These are phyloP conservation scores for Lagenaria siceraria DNA, from an alignment of 306 rosid genomes.

Conservation along the genomic window DNA sequence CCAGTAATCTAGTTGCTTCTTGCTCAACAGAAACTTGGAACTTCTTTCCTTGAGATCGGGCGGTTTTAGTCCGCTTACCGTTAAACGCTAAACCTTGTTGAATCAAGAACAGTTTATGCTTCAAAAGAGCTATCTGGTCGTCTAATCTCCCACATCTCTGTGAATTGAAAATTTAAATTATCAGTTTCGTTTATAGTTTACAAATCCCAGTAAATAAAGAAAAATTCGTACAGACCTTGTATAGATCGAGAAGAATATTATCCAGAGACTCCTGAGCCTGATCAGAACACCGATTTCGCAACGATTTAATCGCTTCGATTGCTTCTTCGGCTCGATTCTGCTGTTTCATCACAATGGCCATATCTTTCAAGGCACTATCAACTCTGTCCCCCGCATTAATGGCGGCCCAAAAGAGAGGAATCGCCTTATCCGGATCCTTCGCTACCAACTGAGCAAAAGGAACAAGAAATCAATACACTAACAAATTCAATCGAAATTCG, in stretches of 20 bases:
- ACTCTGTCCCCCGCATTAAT: slow-evolving; percentile 95
- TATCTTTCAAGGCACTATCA: slow-evolving; percentile 91
- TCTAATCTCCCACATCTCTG: slow-evolving; percentile 97
- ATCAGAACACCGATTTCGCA: slow-evolving; percentile 78
- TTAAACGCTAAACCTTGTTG: slow-evolving; percentile 96
- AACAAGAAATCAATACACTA: neutral
- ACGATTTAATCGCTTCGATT: slow-evolving; percentile 82
- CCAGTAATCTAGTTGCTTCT: slow-evolving; percentile 93
- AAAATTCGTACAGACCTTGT: slow-evolving; percentile 38
- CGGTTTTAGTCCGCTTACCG: slow-evolving; percentile 93
- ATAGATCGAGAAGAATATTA: slow-evolving; percentile 86
- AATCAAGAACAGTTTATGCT: slow-evolving; percentile 70
- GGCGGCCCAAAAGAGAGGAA: slow-evolving; percentile 94
- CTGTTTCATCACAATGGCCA: slow-evolving; percentile 99
- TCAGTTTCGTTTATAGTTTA: neutral
- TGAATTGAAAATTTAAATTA: neutral
- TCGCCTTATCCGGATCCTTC: slow-evolving; percentile 94
- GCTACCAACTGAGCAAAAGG: slow-evolving; percentile 52
- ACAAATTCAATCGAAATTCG: neutral
- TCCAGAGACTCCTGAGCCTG: slow-evolving; percentile 98
- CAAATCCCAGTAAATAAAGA: neutral
- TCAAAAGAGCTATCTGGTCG: slow-evolving; percentile 69
- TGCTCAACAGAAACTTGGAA: slow-evolving; percentile 97
- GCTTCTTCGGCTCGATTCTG: slow-evolving; percentile 96
- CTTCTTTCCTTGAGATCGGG: slow-evolving; percentile 97